Base-by-base conservation (phyloP, 805 yeast species). In the Yarrowia bubula region DNA sequence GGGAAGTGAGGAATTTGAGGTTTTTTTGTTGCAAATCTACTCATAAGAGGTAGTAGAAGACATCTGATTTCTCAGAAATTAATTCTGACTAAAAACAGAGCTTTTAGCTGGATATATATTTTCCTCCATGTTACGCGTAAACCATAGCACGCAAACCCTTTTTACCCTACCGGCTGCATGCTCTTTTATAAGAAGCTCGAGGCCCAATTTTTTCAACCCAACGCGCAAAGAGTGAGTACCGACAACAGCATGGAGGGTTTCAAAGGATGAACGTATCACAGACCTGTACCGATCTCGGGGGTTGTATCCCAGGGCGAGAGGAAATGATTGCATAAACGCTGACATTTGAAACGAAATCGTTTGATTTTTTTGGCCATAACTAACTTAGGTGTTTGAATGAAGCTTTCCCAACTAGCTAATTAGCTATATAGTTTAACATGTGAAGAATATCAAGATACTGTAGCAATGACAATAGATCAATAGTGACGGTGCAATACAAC, bases 201-300 rank as follows among this genome's bases (percentile, higher is more conserved):
- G 13, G 9, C 28, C 33, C 38, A 38, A 28, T 55, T 55, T 41
- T 55, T 39, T 47, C 38, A 35, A 35, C 28, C n/a, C 61, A 39
- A 6, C 61, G 41, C 47, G 13, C 38, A 28, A 39, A 39, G 31
- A 55, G 61, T 55, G 61, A 55, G 61, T 55, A 55, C 17, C 60
- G 32, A 51, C 18, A 8, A 38, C 41, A 18, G 33, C 42, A 31
- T 42, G 4, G 15, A 8, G 47, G 39, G 28, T 28, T 55, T 55
- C 37, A 55, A 39, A 55, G 22, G 61, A 55, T 55, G 61, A 55
- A 41, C 47, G 35, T 55, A 55, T 55, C 61, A 55, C 61, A 55
- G 61, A 55, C 61, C 61, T 55, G 61, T 55, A 55, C 61, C 61
- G 61, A 55, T 55, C 47, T 41, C 18, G 61, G 61, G 47, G 47